Evolutionary conservation across 306 rosid species (phyloP).

Genomic region (Gleditsia sinensis): DNA sequence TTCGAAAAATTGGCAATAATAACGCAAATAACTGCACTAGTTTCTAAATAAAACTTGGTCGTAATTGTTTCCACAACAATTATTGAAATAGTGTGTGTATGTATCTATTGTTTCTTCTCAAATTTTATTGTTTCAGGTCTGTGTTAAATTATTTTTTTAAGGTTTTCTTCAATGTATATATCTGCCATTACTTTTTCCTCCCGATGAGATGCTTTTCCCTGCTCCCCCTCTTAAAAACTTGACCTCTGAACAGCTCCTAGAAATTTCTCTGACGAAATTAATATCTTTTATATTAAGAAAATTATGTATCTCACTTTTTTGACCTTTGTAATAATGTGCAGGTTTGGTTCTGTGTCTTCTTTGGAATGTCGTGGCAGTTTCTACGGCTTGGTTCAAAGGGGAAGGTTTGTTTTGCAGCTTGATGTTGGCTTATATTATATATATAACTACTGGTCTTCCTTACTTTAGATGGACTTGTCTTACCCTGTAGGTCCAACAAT

Average conservation of each 20-base stretch:
- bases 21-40: neutral
- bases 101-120: neutral
- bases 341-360: constrained; percentile 69
- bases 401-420: constrained; percentile 58
- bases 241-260: neutral
- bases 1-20: neutral
- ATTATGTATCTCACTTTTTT: neutral
- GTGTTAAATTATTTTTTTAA: neutral
- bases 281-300: no score
- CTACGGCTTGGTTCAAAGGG: constrained; percentile 70
- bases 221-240: neutral
- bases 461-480: constrained; percentile 29
- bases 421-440: neutral
- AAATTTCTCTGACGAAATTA: neutral
- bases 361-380: constrained; percentile 73
- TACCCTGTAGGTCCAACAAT: constrained; percentile 57
- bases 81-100: neutral
- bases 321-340: constrained; percentile 43
- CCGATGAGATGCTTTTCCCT: neutral
- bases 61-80: neutral
- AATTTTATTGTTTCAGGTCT: neutral
- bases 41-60: neutral
- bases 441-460: constrained; percentile 5
- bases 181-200: neutral
- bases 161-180: neutral